Evolutionary conservation across 139 green algal genomes (phyloP).

Genomic region (Chlorella sp.): DNA sequence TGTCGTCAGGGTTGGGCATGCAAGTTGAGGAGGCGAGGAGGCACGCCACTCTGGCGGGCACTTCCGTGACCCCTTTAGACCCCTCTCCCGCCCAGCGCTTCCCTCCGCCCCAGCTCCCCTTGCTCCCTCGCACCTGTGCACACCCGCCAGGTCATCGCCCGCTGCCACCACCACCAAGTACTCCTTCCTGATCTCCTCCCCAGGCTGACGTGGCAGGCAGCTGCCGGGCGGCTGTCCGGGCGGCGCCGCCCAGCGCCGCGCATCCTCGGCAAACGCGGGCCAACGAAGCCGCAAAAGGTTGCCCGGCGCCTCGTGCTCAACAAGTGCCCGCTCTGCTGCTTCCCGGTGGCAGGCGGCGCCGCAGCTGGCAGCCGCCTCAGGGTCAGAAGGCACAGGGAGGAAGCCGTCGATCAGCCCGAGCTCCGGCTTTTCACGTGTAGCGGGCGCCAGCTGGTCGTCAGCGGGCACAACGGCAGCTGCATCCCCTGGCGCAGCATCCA

Average conservation of each 20-base stretch:
- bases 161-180: conserved; percentile 11
- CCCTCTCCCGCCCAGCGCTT: neutral
- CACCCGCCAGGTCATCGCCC: neutral
- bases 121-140: neutral
- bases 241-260: neutral
- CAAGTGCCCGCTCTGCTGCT: neutral
- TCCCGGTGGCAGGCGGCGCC: neutral
- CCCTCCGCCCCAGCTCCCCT: neutral
- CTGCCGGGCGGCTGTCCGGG: neutral
- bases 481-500: neutral
- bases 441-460: no score
- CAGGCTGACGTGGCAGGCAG: conserved; percentile 14
- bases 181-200: neutral
- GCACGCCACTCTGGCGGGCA: no score
- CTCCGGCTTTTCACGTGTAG: neutral
- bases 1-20: no score
- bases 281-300: neutral
- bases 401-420: neutral
- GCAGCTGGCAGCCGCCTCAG: neutral
- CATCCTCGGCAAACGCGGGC: neutral
- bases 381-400: neutral
- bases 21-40: no score
- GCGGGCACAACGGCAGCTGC: neutral
- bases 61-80: no score
- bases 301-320: neutral